These are phyloP conservation scores for Eimeria necatrix DNA, from an alignment of 169 alveolate genomes.

Conservation along the genomic window DNA sequence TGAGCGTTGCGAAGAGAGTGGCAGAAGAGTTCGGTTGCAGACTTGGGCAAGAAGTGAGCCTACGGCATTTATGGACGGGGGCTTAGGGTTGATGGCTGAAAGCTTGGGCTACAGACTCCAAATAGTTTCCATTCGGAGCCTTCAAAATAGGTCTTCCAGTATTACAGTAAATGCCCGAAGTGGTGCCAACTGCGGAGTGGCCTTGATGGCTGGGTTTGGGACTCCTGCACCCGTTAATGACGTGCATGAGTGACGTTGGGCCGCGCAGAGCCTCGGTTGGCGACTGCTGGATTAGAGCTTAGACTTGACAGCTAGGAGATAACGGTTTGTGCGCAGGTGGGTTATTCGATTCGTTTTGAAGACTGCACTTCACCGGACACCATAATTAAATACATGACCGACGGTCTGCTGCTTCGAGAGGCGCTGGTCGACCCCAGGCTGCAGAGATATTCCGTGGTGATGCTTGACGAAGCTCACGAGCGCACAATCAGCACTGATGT, in stretches of 20 bases:
- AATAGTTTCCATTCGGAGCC: too few species aligned
- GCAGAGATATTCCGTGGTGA: conserved; percentile 95
- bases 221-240: too few species aligned
- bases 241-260: too few species aligned
- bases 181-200: too few species aligned
- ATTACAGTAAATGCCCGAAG: too few species aligned
- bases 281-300: too few species aligned
- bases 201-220: too few species aligned
- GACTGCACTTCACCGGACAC: conserved; percentile 98
- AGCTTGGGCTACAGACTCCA: too few species aligned
- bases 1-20: conserved; percentile 99
- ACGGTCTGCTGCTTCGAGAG: conserved; percentile 99
- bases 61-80: conserved; percentile 15
- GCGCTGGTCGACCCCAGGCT: conserved; percentile 96
- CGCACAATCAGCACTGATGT: conserved; percentile 99
- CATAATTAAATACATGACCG: conserved; percentile 99
- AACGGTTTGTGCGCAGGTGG: conserved; percentile 48
- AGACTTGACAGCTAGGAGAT: neutral
- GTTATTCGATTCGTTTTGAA: conserved; percentile 95
- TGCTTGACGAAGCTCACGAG: conserved; percentile 99
- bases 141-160: too few species aligned
- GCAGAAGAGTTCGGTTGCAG: conserved; percentile 99
- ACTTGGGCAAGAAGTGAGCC: conserved; percentile 96
- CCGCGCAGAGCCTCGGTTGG: too few species aligned
- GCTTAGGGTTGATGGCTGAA: neutral